These are phyloP conservation scores for Helicostylum pulchrum DNA, from an alignment of 192 early-diverging fungal species.

Conservation along the genomic window DNA sequence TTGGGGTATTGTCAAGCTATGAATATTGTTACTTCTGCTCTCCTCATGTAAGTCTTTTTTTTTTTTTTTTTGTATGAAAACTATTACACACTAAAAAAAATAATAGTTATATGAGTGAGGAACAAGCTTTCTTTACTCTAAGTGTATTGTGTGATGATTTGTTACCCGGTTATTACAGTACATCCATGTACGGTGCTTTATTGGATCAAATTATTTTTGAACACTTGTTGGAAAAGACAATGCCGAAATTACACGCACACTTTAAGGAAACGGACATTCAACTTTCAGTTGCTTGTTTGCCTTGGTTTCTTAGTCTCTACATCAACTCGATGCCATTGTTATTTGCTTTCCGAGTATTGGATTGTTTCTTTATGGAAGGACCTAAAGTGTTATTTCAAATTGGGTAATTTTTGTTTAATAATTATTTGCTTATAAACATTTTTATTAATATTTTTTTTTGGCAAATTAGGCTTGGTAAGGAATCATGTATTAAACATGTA, in stretches of 20 bases:
- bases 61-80: no score
- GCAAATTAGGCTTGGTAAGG: constrained; percentile 2
- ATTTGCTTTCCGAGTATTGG: constrained; percentile 73
- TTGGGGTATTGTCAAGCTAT: constrained; percentile 95
- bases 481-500: background rate
- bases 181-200: constrained; percentile 88
- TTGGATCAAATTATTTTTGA: constrained; percentile 89
- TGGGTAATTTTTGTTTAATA: constrained; percentile 33
- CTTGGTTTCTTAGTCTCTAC: constrained; percentile 88
- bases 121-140: constrained; percentile 89
- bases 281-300: constrained; percentile 84
- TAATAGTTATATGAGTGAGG: constrained; percentile 79
- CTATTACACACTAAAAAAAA: background rate
- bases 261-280: constrained; percentile 79
- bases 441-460: background rate
- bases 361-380: constrained; percentile 90
- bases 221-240: constrained; percentile 69
- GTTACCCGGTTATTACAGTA: constrained; percentile 69
- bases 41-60: constrained; percentile 57
- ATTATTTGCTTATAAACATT: background rate
- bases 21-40: constrained; percentile 86
- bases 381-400: constrained; percentile 81
- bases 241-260: constrained; percentile 73
- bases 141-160: constrained; percentile 73
- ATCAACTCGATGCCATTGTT: constrained; percentile 84